Base-by-base conservation (phyloP, 495 filamentous ascomycete species). In the Neurospora sp. region DNA sequence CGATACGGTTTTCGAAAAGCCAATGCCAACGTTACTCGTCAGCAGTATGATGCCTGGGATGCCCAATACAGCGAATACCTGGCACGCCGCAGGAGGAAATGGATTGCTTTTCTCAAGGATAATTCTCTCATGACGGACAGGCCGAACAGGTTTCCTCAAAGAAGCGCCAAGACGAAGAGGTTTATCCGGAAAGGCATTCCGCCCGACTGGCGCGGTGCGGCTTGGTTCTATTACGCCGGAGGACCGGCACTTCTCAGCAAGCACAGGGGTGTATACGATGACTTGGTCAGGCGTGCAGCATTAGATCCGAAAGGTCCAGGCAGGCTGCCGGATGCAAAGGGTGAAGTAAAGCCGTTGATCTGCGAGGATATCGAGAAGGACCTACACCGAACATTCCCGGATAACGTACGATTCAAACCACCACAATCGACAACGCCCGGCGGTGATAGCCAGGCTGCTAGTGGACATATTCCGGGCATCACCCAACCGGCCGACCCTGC, bases 211-310 rank as follows among this genome's bases (percentile, higher is more conserved):
- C 88, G 96, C 76, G 96, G 96, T 12, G 90, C 91, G 6, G 95
- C 96, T 39, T 99, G 96, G 96, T 99, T 97, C 77, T 98, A 90
- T 81, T 99, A 98, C 80, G 94, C 94, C n/a, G 94, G 93, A 14
- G 96, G 96, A 7, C 92, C 92, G 38, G 87, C 89, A 47, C 89
- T 90, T 74, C 77, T 98, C 71, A 87, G 87, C 71, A 90, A 92
- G 71, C 86, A 97, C 77, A 82, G 85, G 10, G 92, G 92, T 3
- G 80, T 93, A 12, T 99, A 97, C 75, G 85, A 89, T 45, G 82
- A 88, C 53, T 83, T 97, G 39, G 81, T 96, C 14, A 80, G 84
- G 73, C 85, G 86, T 68, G 78, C 78, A 7, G 77, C 71, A 8
- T 68, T 80, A 35, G 75, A 78, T 8, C 75, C 74, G 0, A 71